Conservation (phyloP, 768 basidiomycete species). For the Lentinula raphanica region DNA sequence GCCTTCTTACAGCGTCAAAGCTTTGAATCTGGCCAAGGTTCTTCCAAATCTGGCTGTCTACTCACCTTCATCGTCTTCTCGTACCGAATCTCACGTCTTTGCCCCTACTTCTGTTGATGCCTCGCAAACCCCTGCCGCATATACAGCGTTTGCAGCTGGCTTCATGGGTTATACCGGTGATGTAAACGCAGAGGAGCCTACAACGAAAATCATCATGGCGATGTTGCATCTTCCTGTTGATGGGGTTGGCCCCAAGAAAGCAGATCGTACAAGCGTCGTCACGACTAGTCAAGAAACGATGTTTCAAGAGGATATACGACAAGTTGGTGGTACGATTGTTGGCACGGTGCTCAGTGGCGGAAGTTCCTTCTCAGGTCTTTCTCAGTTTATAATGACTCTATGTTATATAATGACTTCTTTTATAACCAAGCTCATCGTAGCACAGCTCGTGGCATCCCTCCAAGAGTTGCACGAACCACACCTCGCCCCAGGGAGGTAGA, state of each 20-base stretch:
- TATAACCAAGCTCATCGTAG: neutral
- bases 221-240: conserved; percentile 9
- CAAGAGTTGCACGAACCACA: neutral
- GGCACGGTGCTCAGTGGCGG: neutral
- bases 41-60: conserved; percentile 15
- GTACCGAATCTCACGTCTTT: conserved; percentile 19
- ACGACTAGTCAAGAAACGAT: no score
- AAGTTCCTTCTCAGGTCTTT: neutral
- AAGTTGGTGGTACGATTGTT: no score
- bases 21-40: conserved; percentile 15
- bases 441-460: neutral
- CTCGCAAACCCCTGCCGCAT: conserved; percentile 14
- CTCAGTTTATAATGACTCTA: neutral
- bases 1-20: conserved; percentile 19
- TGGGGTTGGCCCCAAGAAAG: neutral
- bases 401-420: neutral
- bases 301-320: no score
- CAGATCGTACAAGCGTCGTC: neutral
- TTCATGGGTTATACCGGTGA: conserved; percentile 15
- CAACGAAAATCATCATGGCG: conserved; percentile 8
- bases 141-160: conserved; percentile 9
- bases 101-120: conserved; percentile 8
- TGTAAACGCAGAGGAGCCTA: conserved; percentile 13
- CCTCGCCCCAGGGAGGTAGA: conserved; percentile 8
- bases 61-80: conserved; percentile 12